Evolutionary conservation across 2,329 filamentous ascomycete genomes (phyloP).

Genomic region (Apiospora phragmitis): DNA sequence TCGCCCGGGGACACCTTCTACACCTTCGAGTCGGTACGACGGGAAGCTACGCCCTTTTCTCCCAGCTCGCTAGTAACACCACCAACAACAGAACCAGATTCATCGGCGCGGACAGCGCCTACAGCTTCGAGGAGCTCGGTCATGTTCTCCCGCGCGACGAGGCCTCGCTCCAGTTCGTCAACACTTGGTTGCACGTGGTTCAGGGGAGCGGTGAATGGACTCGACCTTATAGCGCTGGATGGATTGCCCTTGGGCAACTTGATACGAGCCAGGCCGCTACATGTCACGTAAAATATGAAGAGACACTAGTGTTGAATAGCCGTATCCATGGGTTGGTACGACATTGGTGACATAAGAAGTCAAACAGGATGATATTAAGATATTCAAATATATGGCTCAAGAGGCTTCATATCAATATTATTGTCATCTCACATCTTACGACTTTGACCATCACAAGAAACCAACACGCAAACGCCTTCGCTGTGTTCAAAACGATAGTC

Average conservation of each 20-base stretch:
- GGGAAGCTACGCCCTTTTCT: background rate
- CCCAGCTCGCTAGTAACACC: background rate
- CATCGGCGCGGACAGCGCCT: background rate
- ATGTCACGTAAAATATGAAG: background rate
- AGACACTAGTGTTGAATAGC: background rate
- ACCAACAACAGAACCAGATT: background rate
- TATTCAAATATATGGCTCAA: background rate
- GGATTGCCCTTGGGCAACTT: background rate
- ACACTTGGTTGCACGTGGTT: background rate
- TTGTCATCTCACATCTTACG: too few species aligned
- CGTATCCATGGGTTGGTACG: background rate
- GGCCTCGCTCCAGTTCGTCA: background rate
- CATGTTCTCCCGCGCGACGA: background rate
- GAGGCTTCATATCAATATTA: background rate
- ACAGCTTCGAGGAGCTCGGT: constrained; percentile 9
- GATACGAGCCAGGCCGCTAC: background rate
- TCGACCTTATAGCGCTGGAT: constrained; percentile 6
- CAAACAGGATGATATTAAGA: background rate
- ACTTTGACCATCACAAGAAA: background rate
- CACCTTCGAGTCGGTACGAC: background rate
- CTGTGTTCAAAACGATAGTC: background rate
- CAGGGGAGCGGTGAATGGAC: constrained; percentile 8
- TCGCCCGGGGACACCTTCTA: background rate
- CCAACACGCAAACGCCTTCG: background rate
- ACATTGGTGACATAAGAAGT: background rate